A percentile compares a stretch with the other conserved stretches of the same genome.
Conservation (phyloP, 2,329 filamentous ascomycete species). For the Akanthomyces muscarius region DNA sequence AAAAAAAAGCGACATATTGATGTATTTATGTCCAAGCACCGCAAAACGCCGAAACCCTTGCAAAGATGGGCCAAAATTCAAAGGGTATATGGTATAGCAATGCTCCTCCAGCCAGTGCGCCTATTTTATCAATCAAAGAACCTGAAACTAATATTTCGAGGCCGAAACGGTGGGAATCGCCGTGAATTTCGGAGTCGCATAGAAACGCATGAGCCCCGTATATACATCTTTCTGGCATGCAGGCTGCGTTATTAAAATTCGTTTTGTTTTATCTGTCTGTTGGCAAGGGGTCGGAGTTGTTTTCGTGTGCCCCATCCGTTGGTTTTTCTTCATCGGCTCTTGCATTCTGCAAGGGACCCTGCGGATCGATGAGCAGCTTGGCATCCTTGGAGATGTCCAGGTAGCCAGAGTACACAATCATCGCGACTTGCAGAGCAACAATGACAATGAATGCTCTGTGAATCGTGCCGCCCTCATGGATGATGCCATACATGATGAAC, state of each 20-base stretch:
- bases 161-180: too few species aligned
- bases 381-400: slow-evolving; percentile 45
- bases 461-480: slow-evolving; percentile 55
- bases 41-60: too few species aligned
- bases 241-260: neutral
- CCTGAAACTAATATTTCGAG: too few species aligned
- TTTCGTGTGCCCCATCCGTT: neutral
- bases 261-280: neutral
- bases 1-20: too few species aligned
- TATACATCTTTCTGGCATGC: neutral
- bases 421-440: slow-evolving; percentile 45
- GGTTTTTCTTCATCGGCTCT: slow-evolving; percentile 5
- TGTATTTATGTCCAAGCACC: too few species aligned
- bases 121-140: too few species aligned
- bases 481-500: slow-evolving; percentile 67
- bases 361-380: slow-evolving; percentile 38
- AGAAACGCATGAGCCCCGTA: neutral
- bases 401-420: slow-evolving; percentile 47
- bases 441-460: slow-evolving; percentile 63
- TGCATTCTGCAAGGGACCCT: neutral
- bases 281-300: neutral
- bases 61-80: too few species aligned
- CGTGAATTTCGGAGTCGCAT: too few species aligned
- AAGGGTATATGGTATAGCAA: too few species aligned
- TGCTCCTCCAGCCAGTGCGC: too few species aligned